Evolutionary conservation across 441 rosid species (phyloP).

Genomic region (Omphalea diandra): DNA sequence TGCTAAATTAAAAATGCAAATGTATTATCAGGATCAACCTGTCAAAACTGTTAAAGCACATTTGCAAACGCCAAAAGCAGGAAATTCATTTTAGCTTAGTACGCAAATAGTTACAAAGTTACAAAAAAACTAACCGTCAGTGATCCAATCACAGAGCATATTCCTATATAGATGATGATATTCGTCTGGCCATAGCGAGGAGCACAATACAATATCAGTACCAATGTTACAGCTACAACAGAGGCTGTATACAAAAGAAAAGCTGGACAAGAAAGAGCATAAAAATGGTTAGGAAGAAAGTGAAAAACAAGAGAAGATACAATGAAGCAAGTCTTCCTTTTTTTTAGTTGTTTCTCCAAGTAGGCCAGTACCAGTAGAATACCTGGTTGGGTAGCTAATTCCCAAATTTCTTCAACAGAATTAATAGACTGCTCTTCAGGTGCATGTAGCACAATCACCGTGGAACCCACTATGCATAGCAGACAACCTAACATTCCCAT

Average conservation of each 20-base stretch:
- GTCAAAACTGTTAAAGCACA: slow-evolving; percentile 8
- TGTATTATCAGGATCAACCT: not conserved
- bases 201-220: slow-evolving; percentile 48
- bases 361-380: not conserved
- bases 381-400: slow-evolving; percentile 71
- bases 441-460: slow-evolving; percentile 63
- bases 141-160: slow-evolving; percentile 70
- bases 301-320: not conserved
- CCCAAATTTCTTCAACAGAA: slow-evolving; percentile 66
- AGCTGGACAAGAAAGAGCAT: slow-evolving; percentile 40
- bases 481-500: slow-evolving; percentile 75
- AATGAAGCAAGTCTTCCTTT: not conserved
- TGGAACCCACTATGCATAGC: slow-evolving; percentile 68
- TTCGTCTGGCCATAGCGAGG: slow-evolving; percentile 73
- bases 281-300: slow-evolving; percentile 13
- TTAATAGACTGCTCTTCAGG: slow-evolving; percentile 50
- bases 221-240: slow-evolving; percentile 50
- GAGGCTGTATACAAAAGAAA: slow-evolving; percentile 64
- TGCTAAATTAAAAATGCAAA: not conserved
- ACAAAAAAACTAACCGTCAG: slow-evolving; percentile 45
- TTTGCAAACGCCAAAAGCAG: not conserved
- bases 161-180: slow-evolving; percentile 61
- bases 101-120: not conserved
- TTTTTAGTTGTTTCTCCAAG: not conserved
- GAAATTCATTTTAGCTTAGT: not conserved